Evolutionary conservation across 257 asterid genomes (phyloP).

Genomic region (Ophiorrhiza pumila): DNA sequence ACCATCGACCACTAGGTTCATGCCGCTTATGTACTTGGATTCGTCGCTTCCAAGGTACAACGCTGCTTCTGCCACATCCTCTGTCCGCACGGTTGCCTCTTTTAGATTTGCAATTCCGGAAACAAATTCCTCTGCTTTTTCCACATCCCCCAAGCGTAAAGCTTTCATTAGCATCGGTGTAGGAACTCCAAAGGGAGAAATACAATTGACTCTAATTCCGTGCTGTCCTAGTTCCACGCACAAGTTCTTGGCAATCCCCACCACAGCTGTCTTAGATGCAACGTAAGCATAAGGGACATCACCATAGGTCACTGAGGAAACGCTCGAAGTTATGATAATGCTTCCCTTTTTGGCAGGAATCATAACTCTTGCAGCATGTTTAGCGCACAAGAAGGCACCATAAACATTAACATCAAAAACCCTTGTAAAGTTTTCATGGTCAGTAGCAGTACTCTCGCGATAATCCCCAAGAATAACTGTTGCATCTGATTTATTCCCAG

Average conservation of each 20-base stretch:
- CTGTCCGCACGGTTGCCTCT: slow-evolving; percentile 7
- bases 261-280: slow-evolving; percentile 22
- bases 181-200: slow-evolving; percentile 24
- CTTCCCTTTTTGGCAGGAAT: slow-evolving; percentile 24
- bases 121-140: slow-evolving; percentile 15
- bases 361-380: slow-evolving; percentile 36
- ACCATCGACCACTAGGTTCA: slow-evolving; percentile 39
- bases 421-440: slow-evolving; percentile 13
- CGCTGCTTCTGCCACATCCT: slow-evolving; percentile 41
- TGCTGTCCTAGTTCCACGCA: slow-evolving; percentile 23
- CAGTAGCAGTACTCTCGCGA: background rate
- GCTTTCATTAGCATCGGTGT: slow-evolving; percentile 20
- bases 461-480: background rate
- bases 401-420: slow-evolving; percentile 27
- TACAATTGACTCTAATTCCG: slow-evolving; percentile 31
- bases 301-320: slow-evolving; percentile 5
- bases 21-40: slow-evolving; percentile 34
- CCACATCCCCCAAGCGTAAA: slow-evolving; percentile 13
- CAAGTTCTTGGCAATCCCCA: slow-evolving; percentile 30
- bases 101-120: slow-evolving; percentile 29
- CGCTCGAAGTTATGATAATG: slow-evolving; percentile 30
- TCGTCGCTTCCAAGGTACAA: slow-evolving; percentile 31
- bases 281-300: slow-evolving; percentile 8
- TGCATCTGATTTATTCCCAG: background rate
- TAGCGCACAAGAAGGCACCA: slow-evolving; percentile 26